A percentile compares a stretch with the other conserved stretches of the same genome.
Conservation (phyloP, 305 asterid genomes). For the Fraxinus floribunda region DNA sequence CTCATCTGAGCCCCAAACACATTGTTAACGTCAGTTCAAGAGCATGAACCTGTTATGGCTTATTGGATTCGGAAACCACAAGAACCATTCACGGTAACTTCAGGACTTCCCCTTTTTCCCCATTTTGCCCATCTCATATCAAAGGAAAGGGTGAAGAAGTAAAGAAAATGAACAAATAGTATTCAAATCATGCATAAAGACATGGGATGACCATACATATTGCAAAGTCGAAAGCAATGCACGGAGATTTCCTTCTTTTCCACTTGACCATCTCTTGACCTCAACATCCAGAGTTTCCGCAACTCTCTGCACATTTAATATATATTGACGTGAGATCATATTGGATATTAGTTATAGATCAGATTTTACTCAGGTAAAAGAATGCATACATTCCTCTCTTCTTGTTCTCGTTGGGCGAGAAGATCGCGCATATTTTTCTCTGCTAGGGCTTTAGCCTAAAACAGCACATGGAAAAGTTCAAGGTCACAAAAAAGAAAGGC, state of each 20-base stretch:
- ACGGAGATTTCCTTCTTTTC: slow-evolving; percentile 91
- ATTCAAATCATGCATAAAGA: slow-evolving; percentile 6
- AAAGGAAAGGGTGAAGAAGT: background rate
- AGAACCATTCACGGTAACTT: background rate
- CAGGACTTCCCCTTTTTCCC: background rate
- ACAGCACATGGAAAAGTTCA: slow-evolving; percentile 28
- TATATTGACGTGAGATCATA: slow-evolving; percentile 32
- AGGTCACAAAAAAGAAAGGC: slow-evolving; percentile 6
- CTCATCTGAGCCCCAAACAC: background rate
- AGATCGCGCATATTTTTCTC: slow-evolving; percentile 95
- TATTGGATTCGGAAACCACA: background rate
- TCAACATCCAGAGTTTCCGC: slow-evolving; percentile 85
- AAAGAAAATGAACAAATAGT: background rate
- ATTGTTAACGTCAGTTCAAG: background rate
- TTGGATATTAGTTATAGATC: slow-evolving; percentile 19
- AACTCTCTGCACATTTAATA: slow-evolving; percentile 60
- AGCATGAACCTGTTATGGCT: background rate
- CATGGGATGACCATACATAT: slow-evolving; percentile 53
- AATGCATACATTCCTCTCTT: slow-evolving; percentile 74
- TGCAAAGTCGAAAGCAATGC: slow-evolving; percentile 95
- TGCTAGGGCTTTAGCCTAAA: slow-evolving; percentile 90
- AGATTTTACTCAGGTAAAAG: slow-evolving; percentile 27
- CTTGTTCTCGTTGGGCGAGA: slow-evolving; percentile 82
- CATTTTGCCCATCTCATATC: background rate
- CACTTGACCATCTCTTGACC: slow-evolving; percentile 90